Base-by-base conservation (phyloP, 257 asterid species). In the Petrea volubilis region DNA sequence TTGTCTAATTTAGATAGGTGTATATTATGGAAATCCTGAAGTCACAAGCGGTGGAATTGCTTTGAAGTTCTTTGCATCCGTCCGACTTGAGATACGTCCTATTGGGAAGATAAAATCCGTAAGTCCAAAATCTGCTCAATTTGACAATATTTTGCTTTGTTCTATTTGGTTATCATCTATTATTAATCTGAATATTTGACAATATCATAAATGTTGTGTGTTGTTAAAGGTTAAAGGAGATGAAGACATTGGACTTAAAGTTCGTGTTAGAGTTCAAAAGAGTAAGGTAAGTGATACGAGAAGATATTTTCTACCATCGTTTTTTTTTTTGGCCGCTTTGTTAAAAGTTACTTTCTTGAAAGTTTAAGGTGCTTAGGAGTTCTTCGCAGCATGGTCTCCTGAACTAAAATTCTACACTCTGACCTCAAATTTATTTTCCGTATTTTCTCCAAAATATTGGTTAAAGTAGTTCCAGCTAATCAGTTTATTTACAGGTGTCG, bases 1-100 rank as follows among this genome's bases (percentile, higher is more conserved):
- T 64, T 71, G 68, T 72, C 51, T 71, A 64, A 75, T 73, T 73
- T 86, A 95, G 98, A 95, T 95, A 82, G 99, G 99, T 46, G 98
- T 95, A 38, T 95, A 84, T 81, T 95, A 95, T 29, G 99, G 99
- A 78, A 95, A 92, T 72, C 98, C 98, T 38, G 99, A 95, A 79
- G 99, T 95, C 76, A 95, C 99, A 24, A 92, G 99, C 72, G 99
- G 99, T 79, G 98, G 99, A 52, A 88, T 95, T 75, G 99, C 99
- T 60, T 82, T 95, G 65, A 95, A 92, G 91, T 95, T 95, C 79
- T 95, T 95, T 74, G 98, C 99, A 52, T 95, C 97, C 12, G 96
- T 92, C 73, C 95, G 99, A 60, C 98, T 95, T 78, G 99, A 95
- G 87, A 95, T 95, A 82, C 96, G 99, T 60, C 75, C 97, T 15